Conservation (phyloP, 2,329 filamentous ascomycete species). For the Apiospora aurea region DNA sequence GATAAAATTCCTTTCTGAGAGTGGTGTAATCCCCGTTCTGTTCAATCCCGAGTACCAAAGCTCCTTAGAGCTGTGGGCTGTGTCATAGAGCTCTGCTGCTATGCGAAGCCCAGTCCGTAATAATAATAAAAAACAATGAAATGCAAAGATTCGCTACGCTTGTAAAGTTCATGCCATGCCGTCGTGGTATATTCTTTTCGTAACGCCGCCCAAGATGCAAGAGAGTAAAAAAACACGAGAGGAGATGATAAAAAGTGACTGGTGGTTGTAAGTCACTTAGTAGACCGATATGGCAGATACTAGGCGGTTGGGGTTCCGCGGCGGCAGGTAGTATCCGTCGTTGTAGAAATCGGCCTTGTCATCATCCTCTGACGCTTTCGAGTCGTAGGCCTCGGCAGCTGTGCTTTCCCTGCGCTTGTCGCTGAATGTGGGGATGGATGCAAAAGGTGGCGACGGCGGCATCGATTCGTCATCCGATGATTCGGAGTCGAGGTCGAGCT, state of each 20-base stretch:
- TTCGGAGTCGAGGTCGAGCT: conserved; percentile 73
- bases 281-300: conserved; percentile 65
- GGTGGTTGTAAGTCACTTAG: conserved; percentile 42
- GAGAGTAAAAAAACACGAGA: conserved; percentile 37
- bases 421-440: conserved; percentile 65
- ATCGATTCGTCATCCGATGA: conserved; percentile 76
- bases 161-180: conserved; percentile 21
- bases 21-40: conserved; percentile 19
- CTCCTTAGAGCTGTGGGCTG: background rate
- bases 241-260: conserved; percentile 22
- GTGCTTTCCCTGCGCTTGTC: conserved; percentile 59
- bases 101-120: conserved; percentile 11
- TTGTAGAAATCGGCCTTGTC: conserved; percentile 53
- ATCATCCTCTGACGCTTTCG: conserved; percentile 46
- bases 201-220: conserved; percentile 45
- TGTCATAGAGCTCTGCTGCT: conserved; percentile 5
- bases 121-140: conserved; percentile 20
- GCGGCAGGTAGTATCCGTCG: conserved; percentile 61
- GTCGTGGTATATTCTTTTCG: conserved; percentile 24
- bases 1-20: conserved; percentile 9
- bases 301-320: conserved; percentile 57
- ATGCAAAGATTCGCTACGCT: conserved; percentile 19
- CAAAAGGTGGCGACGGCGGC: conserved; percentile 72
- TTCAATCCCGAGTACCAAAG: conserved; percentile 17
- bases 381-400: conserved; percentile 41